Base-by-base conservation (phyloP, 2,329 filamentous ascomycete species). In the Periconia macrospinosa region DNA sequence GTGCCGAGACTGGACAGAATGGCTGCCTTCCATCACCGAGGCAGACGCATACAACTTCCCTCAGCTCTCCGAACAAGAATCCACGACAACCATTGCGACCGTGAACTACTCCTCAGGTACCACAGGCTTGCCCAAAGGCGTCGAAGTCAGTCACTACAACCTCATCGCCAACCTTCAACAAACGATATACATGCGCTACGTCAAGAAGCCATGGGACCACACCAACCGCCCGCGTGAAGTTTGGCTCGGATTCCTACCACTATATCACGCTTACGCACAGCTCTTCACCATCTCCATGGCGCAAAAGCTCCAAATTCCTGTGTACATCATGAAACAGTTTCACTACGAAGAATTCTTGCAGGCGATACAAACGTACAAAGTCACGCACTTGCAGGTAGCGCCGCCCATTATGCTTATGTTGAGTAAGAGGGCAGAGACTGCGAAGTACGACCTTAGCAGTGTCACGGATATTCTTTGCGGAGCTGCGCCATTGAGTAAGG, bases 91-190 rank as follows among this genome's bases (percentile, higher is more conserved):
- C 1, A 66, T 72, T 33, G 74, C 74, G 27, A 80, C 77, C 5
- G 77, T 82, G 59, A 82, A 82, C 60, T 82, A 79, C 66, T 79
- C 75, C 23, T 80, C 77, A 7, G 80, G 80, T 1, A 83, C 80
- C 0, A 82, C 79, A 0, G 80, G 80, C 2, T 65, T 81, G 6
- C 79, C 80, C 6, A 82, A 83, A 60, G 79, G 79, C 18, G 80
- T 82, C 3, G 77, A 76, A 58, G 73, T 82, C 27, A 78, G 76
- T 23, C 80, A 83, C 57, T 66, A 75, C 54, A 82, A 81, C 55
- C 67, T 82, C 27, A 73, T 81, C 30, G 75, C 80, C 40, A 82
- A 83, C 54, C 73, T 78, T 3, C 76, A 77, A 50, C 81, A 84
- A 62, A 77, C 75, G 3, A 77, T 79, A 43, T 77, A 76, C 65